These are phyloP conservation scores for Jasminum sambac DNA, from an alignment of 257 asterid species.

Conservation along the genomic window DNA sequence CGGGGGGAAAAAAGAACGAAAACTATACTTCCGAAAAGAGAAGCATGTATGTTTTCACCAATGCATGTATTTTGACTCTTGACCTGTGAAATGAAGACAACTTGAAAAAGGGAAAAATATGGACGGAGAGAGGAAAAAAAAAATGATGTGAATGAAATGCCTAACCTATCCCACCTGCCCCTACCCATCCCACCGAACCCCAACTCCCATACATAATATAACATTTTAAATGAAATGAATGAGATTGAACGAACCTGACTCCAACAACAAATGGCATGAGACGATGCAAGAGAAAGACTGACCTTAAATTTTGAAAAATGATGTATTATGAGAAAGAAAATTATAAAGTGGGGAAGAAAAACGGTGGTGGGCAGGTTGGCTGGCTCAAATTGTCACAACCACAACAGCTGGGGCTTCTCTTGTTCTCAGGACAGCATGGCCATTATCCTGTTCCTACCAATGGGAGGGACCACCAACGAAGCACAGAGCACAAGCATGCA, in stretches of 20 bases:
- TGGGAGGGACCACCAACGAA: slow-evolving; percentile 26
- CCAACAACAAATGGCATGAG: slow-evolving; percentile 34
- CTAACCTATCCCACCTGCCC: slow-evolving; percentile 21
- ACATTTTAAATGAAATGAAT: slow-evolving; percentile 41
- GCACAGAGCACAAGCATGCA: slow-evolving; percentile 26
- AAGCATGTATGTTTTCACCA: slow-evolving; percentile 26
- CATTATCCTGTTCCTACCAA: slow-evolving; percentile 20
- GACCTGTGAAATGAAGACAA: slow-evolving; percentile 22
- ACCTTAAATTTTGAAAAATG: slow-evolving; percentile 27
- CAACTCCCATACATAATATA: slow-evolving; percentile 27
- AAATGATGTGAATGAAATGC: slow-evolving; percentile 40
- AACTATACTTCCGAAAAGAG: slow-evolving; percentile 25
- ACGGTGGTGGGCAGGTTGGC: slow-evolving; percentile 25
- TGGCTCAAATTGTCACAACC: slow-evolving; percentile 22
- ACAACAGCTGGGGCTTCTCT: slow-evolving; percentile 23
- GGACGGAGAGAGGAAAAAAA: neutral
- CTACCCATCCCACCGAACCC: slow-evolving; percentile 10
- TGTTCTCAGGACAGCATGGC: slow-evolving; percentile 16
- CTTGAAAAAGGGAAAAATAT: neutral
- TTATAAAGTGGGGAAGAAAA: slow-evolving; percentile 21
- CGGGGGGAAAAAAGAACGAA: neutral
- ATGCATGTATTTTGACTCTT: slow-evolving; percentile 30
- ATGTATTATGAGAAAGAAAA: slow-evolving; percentile 30
- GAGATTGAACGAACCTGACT: slow-evolving; percentile 49
- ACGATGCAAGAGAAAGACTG: slow-evolving; percentile 48